Percentiles rank a stretch among this genome's conserved stretches.
These are phyloP conservation scores for Aspergillus hancockii DNA, from an alignment of 495 filamentous ascomycete genomes.

Conservation along the genomic window DNA sequence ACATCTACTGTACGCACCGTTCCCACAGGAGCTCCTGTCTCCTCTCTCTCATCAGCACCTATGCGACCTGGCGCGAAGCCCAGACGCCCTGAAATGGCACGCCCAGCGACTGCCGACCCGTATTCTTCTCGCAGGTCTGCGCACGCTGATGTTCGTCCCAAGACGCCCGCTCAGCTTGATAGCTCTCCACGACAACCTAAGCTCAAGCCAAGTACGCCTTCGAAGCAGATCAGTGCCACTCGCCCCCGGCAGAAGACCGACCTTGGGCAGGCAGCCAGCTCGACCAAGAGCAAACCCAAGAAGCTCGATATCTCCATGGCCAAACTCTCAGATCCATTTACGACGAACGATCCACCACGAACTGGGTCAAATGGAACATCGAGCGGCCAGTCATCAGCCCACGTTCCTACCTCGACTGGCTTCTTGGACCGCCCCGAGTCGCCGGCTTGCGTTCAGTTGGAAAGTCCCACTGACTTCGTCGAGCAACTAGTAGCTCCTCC, in stretches of 20 bases:
- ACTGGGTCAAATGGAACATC: slow-evolving; percentile 32
- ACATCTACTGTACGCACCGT: slow-evolving; percentile 30
- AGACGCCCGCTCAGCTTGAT: slow-evolving; percentile 38
- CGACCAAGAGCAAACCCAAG: slow-evolving; percentile 39
- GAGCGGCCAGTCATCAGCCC: slow-evolving; percentile 12
- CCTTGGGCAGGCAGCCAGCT: slow-evolving; percentile 19
- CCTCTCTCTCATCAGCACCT: slow-evolving; percentile 59
- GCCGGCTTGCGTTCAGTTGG: slow-evolving; percentile 25
- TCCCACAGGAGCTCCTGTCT: slow-evolving; percentile 34
- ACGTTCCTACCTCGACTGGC: slow-evolving; percentile 43
- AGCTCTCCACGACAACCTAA: slow-evolving; percentile 43
- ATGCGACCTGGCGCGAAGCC: slow-evolving; percentile 54
- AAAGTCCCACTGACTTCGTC: slow-evolving; percentile 28
- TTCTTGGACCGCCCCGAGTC: slow-evolving; percentile 64
- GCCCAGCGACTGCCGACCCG: slow-evolving; percentile 62
- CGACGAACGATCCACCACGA: slow-evolving; percentile 22
- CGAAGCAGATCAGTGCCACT: slow-evolving; percentile 23
- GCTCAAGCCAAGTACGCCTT: slow-evolving; percentile 30
- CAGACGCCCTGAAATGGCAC: slow-evolving; percentile 48
- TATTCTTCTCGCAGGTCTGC: slow-evolving; percentile 43
- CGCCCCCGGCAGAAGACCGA: slow-evolving; percentile 36
- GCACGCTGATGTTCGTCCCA: slow-evolving; percentile 31
- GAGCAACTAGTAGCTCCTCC: slow-evolving; percentile 18
- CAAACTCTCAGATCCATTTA: slow-evolving; percentile 28
- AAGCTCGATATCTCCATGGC: slow-evolving; percentile 41